A percentile compares a stretch with the other conserved stretches of the same genome.
phyloP scores from a whole-genome alignment of 495 filamentous ascomycete genomes.

The Neurospora sublineolata region DNA sequence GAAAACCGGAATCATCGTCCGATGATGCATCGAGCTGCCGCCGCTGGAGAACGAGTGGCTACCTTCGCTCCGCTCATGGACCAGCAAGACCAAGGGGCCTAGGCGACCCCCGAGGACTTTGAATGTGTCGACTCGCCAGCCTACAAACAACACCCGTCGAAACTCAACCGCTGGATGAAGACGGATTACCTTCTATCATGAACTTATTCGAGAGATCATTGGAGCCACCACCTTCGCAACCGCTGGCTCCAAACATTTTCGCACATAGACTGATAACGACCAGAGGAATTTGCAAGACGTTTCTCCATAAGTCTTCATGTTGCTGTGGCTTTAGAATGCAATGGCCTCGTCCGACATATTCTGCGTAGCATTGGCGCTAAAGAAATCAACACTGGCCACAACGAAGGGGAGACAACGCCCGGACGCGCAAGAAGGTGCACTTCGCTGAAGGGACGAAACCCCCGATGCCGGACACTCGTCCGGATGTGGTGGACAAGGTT shows the following conservation, averaged over 20 bases:
- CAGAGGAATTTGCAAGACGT: fast-evolving
- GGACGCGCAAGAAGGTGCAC: background rate
- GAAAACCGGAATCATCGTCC: no score
- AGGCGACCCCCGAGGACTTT: no score
- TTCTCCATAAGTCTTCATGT: background rate
- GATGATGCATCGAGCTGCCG: no score
- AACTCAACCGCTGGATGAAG: no score
- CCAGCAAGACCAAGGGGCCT: no score
- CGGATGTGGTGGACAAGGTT: background rate
- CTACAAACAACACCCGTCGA: no score
- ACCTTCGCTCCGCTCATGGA: no score
- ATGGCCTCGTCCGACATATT: background rate
- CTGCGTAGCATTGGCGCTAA: background rate
- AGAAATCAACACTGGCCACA: background rate
- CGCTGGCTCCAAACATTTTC: background rate
- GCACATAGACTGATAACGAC: background rate
- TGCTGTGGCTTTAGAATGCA: background rate
- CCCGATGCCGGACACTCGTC: background rate
- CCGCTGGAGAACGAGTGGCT: no score
- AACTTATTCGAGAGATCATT: background rate
- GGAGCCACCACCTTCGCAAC: background rate
- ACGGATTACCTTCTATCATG: no score
- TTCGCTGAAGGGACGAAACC: background rate
- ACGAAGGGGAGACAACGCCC: fast-evolving
- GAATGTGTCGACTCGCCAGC: no score